Conservation (phyloP, 306 rosid species). For the Vicia sativa region DNA sequence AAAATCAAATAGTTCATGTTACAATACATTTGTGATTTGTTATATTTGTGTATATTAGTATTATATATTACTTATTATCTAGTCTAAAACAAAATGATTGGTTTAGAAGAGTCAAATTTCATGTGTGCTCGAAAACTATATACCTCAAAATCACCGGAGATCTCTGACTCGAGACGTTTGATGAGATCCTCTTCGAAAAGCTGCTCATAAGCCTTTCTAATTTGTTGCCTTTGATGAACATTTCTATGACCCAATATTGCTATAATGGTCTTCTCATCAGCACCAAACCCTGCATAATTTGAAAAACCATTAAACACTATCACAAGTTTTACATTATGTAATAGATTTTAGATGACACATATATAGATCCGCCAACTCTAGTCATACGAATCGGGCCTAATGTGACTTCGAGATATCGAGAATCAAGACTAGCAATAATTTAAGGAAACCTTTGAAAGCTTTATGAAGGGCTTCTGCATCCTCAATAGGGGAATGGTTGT, state of each 20-base stretch:
- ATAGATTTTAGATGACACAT: neutral
- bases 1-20: neutral
- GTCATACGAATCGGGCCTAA: neutral
- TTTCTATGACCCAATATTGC: slow-evolving; percentile 66
- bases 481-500: slow-evolving; percentile 45
- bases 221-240: slow-evolving; percentile 65
- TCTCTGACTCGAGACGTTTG: slow-evolving; percentile 85
- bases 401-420: neutral
- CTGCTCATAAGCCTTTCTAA: slow-evolving; percentile 69
- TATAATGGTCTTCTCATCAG: slow-evolving; percentile 70
- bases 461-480: slow-evolving; percentile 62
- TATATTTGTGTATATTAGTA: neutral
- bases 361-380: neutral
- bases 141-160: slow-evolving; percentile 90
- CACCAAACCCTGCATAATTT: slow-evolving; percentile 71
- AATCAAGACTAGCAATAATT: neutral
- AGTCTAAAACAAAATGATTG: neutral
- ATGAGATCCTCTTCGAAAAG: slow-evolving; percentile 69
- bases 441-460: slow-evolving; percentile 53
- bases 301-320: neutral
- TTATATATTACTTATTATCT: neutral
- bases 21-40: neutral
- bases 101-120: neutral
- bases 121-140: neutral
- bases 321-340: neutral